These are phyloP conservation scores for Xylariaceae sp. DNA, from an alignment of 2,329 filamentous ascomycete species.

Conservation along the genomic window DNA sequence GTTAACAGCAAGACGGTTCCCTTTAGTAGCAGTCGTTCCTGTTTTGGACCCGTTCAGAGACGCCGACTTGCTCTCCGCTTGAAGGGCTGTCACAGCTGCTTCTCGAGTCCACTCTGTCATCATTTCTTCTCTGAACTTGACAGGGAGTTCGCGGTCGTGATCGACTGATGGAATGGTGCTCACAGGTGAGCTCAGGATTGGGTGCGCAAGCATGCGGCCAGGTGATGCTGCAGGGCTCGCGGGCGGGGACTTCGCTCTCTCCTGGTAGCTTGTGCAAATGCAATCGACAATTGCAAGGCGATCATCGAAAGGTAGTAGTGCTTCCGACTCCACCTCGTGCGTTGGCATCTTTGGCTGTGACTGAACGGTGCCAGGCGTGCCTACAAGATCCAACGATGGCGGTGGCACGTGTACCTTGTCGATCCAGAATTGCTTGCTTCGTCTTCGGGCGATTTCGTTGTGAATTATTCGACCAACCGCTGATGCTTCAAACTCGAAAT, in stretches of 20 bases:
- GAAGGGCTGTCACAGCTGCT: slow-evolving; percentile 66
- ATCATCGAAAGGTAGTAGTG: slow-evolving; percentile 75
- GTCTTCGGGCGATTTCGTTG: slow-evolving; percentile 75
- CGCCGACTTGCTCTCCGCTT: slow-evolving; percentile 69
- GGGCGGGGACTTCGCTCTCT: slow-evolving; percentile 63
- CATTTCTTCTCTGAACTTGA: slow-evolving; percentile 73
- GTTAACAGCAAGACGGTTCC: slow-evolving; percentile 62
- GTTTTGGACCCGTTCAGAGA: slow-evolving; percentile 77
- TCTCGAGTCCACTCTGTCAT: slow-evolving; percentile 80
- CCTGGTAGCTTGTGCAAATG: slow-evolving; percentile 72
- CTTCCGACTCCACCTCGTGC: slow-evolving; percentile 62
- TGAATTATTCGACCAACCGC: slow-evolving; percentile 71
- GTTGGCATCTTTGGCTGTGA: slow-evolving; percentile 51
- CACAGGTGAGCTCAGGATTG: slow-evolving; percentile 57
- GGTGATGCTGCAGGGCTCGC: slow-evolving; percentile 73
- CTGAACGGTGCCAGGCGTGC: slow-evolving; percentile 51
- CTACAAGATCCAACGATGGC: slow-evolving; percentile 63
- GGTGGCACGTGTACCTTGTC: slow-evolving; percentile 73
- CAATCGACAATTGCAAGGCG: slow-evolving; percentile 71
- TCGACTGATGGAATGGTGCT: slow-evolving; percentile 43
- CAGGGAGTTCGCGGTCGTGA: slow-evolving; percentile 62
- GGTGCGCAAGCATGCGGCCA: slow-evolving; percentile 63
- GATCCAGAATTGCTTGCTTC: slow-evolving; percentile 77
- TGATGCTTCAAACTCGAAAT: slow-evolving; percentile 74
- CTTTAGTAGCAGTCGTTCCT: slow-evolving; percentile 58